Conservation (phyloP, 352 stramenopile genomes). For the Halophytophthora batemanensis region DNA sequence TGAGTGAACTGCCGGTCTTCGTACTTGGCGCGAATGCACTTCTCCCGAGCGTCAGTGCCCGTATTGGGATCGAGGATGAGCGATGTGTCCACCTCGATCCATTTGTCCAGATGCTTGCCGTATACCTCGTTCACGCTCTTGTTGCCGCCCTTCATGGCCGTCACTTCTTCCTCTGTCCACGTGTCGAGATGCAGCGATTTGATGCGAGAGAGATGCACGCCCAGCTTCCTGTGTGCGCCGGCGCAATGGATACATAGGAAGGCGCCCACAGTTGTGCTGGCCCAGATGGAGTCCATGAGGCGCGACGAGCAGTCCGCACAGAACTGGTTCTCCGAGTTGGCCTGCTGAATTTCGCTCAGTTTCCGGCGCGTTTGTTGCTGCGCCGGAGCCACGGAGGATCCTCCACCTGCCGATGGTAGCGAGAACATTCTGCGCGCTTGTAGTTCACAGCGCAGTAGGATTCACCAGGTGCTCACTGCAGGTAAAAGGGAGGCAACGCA, state of each 20-base stretch:
- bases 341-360: conserved; percentile 62
- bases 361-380: conserved; percentile 49
- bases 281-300: conserved; percentile 90
- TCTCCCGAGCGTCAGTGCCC: conserved; percentile 41
- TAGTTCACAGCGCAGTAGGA: neutral
- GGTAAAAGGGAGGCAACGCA: neutral
- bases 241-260: conserved; percentile 96
- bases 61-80: conserved; percentile 37
- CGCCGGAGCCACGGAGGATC: conserved; percentile 12
- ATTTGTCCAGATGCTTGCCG: conserved; percentile 55
- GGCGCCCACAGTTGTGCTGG: conserved; percentile 91
- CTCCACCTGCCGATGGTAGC: conserved; percentile 18
- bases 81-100: conserved; percentile 36
- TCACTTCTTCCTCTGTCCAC: conserved; percentile 72
- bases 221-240: conserved; percentile 93
- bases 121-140: conserved; percentile 59
- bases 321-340: conserved; percentile 52
- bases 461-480: no score
- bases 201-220: conserved; percentile 91
- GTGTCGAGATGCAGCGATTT: conserved; percentile 80
- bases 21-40: conserved; percentile 70
- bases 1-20: conserved; percentile 63
- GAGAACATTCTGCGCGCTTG: conserved; percentile 46
- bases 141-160: conserved; percentile 73
- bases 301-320: conserved; percentile 78